Base-by-base conservation (phyloP, 495 filamentous ascomycete genomes). In the Zalerion maritima region DNA sequence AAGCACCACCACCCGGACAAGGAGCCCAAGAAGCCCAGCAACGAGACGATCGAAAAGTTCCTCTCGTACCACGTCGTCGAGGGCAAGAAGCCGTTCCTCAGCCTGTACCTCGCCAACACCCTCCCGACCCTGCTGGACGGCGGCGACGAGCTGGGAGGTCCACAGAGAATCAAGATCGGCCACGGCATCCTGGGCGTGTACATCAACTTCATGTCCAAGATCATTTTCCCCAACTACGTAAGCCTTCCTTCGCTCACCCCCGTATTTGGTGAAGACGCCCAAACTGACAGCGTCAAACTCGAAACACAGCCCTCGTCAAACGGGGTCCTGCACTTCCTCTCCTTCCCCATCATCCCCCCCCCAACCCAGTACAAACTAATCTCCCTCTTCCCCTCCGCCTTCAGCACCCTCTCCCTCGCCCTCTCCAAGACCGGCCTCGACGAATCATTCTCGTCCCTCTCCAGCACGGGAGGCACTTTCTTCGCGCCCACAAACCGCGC, bases 401-500 rank as follows among this genome's bases (percentile, higher is more conserved):
- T 92, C 58, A 78, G 69, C 49, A 93, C 84, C 1, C 69, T 89
- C 14, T 55, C 67, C 26, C 65, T 84, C 10, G 85, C 63, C 3
- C 64, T 91, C 20, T 43, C 54, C 26, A 80, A 75, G 41, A 85
- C 82, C 0, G 73, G 75, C 2, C 60, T 94, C 2, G 42, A n/a
- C n/a, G n/a, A n/a, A n/a, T n/a, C n/a, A n/a, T n/a, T n/a, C n/a
- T n/a, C n/a, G n/a, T n/a, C n/a, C 39, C 21, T 47, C 4, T 40
- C 44, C 17, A 57, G 54, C 32, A 48, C 46, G n/a, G 72, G 74
- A 18, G 64, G 70, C 0, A 86, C 81, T 5, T 35, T 82, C 24
- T 85, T 89, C 42, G 74, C 75, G 1, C 85, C 85, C 0, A 69
- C 67, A 6, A 91, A 92, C 59, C 53, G 50, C 6, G 82, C 81